Conservation (phyloP, 352 stramenopile genomes). For the Pythium periplocum region DNA sequence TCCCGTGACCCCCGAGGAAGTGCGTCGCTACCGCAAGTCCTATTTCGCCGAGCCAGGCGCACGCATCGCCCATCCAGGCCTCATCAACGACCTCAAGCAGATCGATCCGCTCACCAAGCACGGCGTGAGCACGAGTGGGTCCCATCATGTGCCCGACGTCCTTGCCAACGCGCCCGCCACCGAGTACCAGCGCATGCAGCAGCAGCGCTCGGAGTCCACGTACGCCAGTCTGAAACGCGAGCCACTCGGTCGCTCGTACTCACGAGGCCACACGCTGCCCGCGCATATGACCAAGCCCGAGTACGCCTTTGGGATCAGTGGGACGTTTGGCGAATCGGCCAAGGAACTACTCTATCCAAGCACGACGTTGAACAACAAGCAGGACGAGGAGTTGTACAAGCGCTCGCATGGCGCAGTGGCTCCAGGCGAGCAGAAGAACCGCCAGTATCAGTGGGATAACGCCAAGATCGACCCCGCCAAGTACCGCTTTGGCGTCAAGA, state of each 20-base stretch:
- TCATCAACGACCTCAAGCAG: constrained; percentile 74
- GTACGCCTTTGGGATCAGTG: constrained; percentile 61
- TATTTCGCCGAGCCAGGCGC: constrained; percentile 76
- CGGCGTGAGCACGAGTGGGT: constrained; percentile 56
- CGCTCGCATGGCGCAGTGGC: constrained; percentile 69
- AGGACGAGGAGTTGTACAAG: constrained; percentile 70
- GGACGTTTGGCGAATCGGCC: constrained; percentile 71
- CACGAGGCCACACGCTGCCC: constrained; percentile 60
- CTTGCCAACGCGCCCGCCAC: constrained; percentile 31
- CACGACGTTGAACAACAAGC: constrained; percentile 48
- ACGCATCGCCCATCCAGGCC: constrained; percentile 67
- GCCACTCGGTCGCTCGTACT: constrained; percentile 66
- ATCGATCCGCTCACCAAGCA: constrained; percentile 62
- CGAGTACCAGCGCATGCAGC: constrained; percentile 65
- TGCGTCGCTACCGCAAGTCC: constrained; percentile 76
- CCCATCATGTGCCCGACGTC: constrained; percentile 65
- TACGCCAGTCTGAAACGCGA: constrained; percentile 81
- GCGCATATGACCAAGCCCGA: constrained; percentile 42
- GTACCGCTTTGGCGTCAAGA: constrained; percentile 69
- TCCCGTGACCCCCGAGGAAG: constrained; percentile 60
- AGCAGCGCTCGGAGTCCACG: constrained; percentile 64
- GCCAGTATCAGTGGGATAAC: constrained; percentile 75
- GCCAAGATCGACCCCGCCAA: constrained; percentile 60
- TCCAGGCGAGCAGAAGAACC: constrained; percentile 83
- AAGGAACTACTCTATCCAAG: constrained; percentile 80